These are phyloP conservation scores for Solanum appendiculatum DNA, from an alignment of 257 asterid genomes.

Conservation along the genomic window DNA sequence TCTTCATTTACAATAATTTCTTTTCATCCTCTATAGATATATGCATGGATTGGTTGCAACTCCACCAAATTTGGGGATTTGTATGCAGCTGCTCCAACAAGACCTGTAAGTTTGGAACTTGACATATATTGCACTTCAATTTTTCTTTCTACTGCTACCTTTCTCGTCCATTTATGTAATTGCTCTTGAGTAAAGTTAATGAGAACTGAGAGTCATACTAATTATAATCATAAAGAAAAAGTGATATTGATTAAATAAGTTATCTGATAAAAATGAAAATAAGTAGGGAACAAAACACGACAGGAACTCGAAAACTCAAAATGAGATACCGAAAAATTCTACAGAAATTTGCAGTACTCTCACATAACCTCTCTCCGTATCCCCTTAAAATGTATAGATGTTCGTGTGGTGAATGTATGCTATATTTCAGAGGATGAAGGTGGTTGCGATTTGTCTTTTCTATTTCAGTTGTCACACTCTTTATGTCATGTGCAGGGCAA, in stretches of 20 bases:
- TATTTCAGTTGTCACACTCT: background rate
- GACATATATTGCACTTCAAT: background rate
- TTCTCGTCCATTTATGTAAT: background rate
- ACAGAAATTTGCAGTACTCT: background rate
- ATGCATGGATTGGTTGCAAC: slow-evolving; percentile 86
- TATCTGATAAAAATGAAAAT: background rate
- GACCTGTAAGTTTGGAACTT: slow-evolving; percentile 53
- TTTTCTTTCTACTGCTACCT: background rate
- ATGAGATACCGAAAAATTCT: background rate
- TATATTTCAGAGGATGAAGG: background rate
- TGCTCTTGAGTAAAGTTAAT: background rate
- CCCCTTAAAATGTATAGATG: background rate
- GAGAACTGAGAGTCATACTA: background rate
- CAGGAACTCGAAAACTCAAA: background rate
- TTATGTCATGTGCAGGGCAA: slow-evolving; percentile 42
- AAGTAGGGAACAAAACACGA: background rate
- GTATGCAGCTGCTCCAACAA: slow-evolving; percentile 74
- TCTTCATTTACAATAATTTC: background rate
- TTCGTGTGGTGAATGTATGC: background rate
- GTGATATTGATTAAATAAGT: background rate
- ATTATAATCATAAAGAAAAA: background rate
- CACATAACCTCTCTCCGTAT: background rate
- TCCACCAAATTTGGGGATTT: slow-evolving; percentile 84
- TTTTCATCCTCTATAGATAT: slow-evolving; percentile 39
- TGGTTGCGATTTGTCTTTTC: background rate